phyloP scores from a whole-genome alignment of 805 yeast genomes.

The Candida dajiaensis region DNA sequence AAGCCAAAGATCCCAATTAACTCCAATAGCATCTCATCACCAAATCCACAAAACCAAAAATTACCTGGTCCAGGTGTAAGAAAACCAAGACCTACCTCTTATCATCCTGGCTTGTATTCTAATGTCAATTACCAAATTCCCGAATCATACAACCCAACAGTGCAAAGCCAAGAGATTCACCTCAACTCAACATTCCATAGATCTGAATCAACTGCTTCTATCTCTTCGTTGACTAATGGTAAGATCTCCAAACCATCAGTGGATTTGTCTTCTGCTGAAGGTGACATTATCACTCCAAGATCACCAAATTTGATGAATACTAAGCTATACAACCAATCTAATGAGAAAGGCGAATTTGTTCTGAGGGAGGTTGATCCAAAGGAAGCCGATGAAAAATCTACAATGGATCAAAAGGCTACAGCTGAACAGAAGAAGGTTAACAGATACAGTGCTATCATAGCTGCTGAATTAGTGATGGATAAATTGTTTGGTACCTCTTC shows the following conservation, averaged over 20 bases:
- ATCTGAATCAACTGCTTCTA: constrained; percentile 37
- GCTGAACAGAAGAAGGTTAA: constrained; percentile 14
- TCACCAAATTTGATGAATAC: constrained; percentile 17
- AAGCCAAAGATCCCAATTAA: constrained; percentile 22
- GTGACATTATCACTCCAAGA: constrained; percentile 30
- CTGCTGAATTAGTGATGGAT: constrained; percentile 24
- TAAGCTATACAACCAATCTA: constrained; percentile 10
- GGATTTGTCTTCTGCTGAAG: constrained; percentile 29
- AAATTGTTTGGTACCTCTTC: constrained; percentile 21
- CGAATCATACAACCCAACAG: not conserved
- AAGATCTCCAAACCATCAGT: constrained; percentile 30
- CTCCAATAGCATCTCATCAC: constrained; percentile 13
- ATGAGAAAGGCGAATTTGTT: constrained; percentile 5
- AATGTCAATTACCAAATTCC: constrained; percentile 5
- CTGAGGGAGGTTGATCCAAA: not conserved
- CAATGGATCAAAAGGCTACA: constrained; percentile 1
- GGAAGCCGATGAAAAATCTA: not conserved
- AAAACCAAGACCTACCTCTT: constrained; percentile 80
- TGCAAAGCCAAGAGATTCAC: not conserved
- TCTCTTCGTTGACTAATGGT: constrained; percentile 27
- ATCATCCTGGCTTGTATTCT: constrained; percentile 57
- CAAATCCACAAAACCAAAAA: constrained; percentile 17
- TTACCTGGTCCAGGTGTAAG: constrained; percentile 40
- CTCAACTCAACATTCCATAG: constrained; percentile 22
- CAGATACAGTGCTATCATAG: constrained; percentile 25